These are phyloP conservation scores for Pseudogymnoascus sp. DNA, from an alignment of 2,329 filamentous ascomycete species.

Conservation along the genomic window DNA sequence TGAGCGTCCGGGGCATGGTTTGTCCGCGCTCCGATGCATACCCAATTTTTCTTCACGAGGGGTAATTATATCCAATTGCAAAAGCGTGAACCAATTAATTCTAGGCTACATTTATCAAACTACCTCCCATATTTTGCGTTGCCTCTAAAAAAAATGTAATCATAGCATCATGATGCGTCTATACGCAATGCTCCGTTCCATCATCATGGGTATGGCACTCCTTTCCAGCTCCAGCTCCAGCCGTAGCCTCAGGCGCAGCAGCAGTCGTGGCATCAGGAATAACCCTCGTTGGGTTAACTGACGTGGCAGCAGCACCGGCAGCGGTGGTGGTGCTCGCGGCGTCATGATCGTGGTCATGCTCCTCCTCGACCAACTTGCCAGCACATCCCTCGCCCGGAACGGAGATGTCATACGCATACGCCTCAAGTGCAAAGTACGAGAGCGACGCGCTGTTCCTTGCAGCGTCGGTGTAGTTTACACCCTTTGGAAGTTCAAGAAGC, in stretches of 20 bases:
- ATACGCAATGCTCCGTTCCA: slow-evolving; percentile 32
- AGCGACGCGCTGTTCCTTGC: slow-evolving; percentile 52
- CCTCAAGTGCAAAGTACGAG: slow-evolving; percentile 62
- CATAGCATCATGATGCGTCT: not conserved
- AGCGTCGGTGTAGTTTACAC: slow-evolving; percentile 37
- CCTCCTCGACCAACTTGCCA: slow-evolving; percentile 30
- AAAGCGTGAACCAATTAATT: not conserved
- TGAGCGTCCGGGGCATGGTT: not conserved
- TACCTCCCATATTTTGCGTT: not conserved
- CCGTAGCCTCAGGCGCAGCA: slow-evolving; percentile 13
- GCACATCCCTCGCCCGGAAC: slow-evolving; percentile 54
- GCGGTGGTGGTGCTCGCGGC: slow-evolving; percentile 14
- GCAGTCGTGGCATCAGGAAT: slow-evolving; percentile 12
- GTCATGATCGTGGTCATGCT: not conserved
- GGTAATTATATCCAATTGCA: not conserved
- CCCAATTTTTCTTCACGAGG: not conserved
- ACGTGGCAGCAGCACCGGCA: slow-evolving; percentile 11
- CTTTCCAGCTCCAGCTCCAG: slow-evolving; percentile 15
- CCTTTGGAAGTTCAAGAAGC: slow-evolving; percentile 42
- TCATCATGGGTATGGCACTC: slow-evolving; percentile 35
- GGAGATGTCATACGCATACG: slow-evolving; percentile 56
- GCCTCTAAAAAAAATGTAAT: not conserved
- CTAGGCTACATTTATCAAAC: not conserved
- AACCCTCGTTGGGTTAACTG: slow-evolving; percentile 9
- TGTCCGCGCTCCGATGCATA: not conserved